phyloP scores from a whole-genome alignment of 805 yeast genomes.

The Candida peoriensis region DNA sequence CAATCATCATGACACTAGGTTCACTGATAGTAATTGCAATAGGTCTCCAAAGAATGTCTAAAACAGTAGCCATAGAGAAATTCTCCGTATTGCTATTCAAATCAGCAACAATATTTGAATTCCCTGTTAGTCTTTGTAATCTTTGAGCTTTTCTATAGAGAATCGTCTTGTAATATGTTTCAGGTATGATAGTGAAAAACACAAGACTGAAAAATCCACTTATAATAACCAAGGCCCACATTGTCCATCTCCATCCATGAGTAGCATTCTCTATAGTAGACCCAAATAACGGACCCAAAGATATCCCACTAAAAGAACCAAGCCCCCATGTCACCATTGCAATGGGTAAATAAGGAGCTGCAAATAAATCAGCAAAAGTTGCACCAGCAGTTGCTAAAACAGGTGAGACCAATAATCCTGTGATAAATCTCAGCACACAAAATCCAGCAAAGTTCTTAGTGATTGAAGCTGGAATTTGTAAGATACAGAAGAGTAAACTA shows the following conservation, averaged over 20 bases:
- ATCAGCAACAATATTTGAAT: slow-evolving; percentile 35
- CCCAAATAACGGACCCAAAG: slow-evolving; percentile 53
- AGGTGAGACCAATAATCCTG: slow-evolving; percentile 54
- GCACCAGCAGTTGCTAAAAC: slow-evolving; percentile 57
- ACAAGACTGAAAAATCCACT: slow-evolving; percentile 33
- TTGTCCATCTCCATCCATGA: slow-evolving; percentile 48
- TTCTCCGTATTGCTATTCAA: slow-evolving; percentile 15
- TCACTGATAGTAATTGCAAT: slow-evolving; percentile 43
- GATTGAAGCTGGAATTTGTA: slow-evolving; percentile 56
- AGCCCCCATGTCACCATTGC: slow-evolving; percentile 48
- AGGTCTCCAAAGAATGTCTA: slow-evolving; percentile 42
- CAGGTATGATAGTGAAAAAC: slow-evolving; percentile 41
- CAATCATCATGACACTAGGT: slow-evolving; percentile 52
- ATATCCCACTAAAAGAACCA: slow-evolving; percentile 52
- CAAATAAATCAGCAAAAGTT: slow-evolving; percentile 44
- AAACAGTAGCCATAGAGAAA: slow-evolving; percentile 18
- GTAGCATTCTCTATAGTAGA: slow-evolving; percentile 40
- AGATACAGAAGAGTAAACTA: slow-evolving; percentile 39
- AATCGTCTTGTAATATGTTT: slow-evolving; percentile 41
- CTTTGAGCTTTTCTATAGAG: slow-evolving; percentile 43
- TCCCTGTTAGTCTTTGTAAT: slow-evolving; percentile 45
- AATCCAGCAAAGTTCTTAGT: slow-evolving; percentile 45
- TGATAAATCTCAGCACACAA: slow-evolving; percentile 44
- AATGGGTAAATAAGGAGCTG: slow-evolving; percentile 37
- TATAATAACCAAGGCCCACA: slow-evolving; percentile 44